These are phyloP conservation scores for Hirsutella thompsonii DNA, from an alignment of 2,329 filamentous ascomycete genomes.

Conservation along the genomic window DNA sequence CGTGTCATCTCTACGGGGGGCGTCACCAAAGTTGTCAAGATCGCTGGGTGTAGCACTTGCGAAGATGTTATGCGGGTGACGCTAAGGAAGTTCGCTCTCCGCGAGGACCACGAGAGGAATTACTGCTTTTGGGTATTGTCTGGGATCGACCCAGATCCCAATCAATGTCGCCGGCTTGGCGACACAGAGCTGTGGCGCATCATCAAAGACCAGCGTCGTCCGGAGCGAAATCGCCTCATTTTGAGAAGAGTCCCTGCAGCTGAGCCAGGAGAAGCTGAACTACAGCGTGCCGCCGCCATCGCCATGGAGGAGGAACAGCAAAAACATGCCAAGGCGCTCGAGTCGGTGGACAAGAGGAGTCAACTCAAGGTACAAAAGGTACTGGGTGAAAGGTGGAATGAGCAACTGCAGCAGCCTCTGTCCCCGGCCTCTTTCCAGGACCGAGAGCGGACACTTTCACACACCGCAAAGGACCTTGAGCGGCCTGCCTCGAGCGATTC, in stretches of 20 bases:
- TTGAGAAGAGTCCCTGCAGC: slow-evolving; percentile 85
- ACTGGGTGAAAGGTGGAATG: slow-evolving; percentile 75
- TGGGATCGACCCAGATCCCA: slow-evolving; percentile 70
- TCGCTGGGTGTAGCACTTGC: slow-evolving; percentile 79
- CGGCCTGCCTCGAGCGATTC: slow-evolving; percentile 37
- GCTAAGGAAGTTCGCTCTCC: slow-evolving; percentile 73
- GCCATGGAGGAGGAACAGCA: slow-evolving; percentile 77
- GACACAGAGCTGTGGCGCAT: slow-evolving; percentile 86
- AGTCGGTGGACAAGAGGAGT: slow-evolving; percentile 59
- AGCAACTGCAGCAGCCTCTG: slow-evolving; percentile 68
- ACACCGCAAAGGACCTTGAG: slow-evolving; percentile 44
- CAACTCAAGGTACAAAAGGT: slow-evolving; percentile 82
- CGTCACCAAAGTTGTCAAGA: slow-evolving; percentile 85
- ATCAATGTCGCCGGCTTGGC: slow-evolving; percentile 66
- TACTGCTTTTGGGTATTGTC: slow-evolving; percentile 95
- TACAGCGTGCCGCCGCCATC: slow-evolving; percentile 78
- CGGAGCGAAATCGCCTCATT: slow-evolving; percentile 83
- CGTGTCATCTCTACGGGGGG: slow-evolving; percentile 87
- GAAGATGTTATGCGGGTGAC: slow-evolving; percentile 90
- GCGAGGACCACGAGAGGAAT: slow-evolving; percentile 83
- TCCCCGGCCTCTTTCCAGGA: slow-evolving; percentile 67
- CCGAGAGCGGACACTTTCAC: slow-evolving; percentile 53
- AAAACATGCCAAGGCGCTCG: slow-evolving; percentile 50
- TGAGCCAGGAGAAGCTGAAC: slow-evolving; percentile 75
- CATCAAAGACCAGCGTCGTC: slow-evolving; percentile 72